Evolutionary conservation across 129 eudicot species (phyloP).

Genomic region (Apium graveolens): DNA sequence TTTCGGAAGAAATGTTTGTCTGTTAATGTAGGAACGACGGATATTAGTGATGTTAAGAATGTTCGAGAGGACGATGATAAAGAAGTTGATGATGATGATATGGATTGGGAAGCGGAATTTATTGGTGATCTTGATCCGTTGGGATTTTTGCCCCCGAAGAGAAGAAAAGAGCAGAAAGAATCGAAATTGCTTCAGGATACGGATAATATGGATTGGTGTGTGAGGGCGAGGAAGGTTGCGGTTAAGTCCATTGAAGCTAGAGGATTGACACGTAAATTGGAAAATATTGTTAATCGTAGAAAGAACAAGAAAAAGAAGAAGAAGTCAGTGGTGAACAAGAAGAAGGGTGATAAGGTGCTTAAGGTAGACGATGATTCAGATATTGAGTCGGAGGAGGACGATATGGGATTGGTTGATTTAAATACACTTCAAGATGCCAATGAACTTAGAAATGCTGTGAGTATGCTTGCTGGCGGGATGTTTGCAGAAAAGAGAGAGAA

Average conservation of each 20-base stretch:
- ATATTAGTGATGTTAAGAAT: conserved; percentile 22
- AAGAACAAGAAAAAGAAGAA: conserved; percentile 50
- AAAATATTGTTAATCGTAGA: conserved; percentile 34
- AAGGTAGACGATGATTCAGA: conserved; percentile 21
- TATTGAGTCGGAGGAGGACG: conserved; percentile 33
- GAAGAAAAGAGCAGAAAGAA: conserved; percentile 37
- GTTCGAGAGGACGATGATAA: conserved; percentile 38
- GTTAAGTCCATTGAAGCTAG: conserved; percentile 71
- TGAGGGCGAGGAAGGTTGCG: conserved; percentile 85
- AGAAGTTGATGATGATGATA: background rate
- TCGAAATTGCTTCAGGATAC: conserved; percentile 46
- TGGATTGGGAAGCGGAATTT: conserved; percentile 75
- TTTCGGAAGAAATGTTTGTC: conserved; percentile 7
- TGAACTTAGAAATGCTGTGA: conserved; percentile 32
- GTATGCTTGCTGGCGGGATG: conserved; percentile 74
- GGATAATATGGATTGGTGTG: conserved; percentile 76
- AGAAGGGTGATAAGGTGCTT: conserved; percentile 17
- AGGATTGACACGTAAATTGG: conserved; percentile 55
- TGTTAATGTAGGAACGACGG: conserved; percentile 24
- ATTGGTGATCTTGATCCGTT: conserved; percentile 44
- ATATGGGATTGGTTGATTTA: conserved; percentile 24
- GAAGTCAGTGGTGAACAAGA: conserved; percentile 16
- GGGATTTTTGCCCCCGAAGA: conserved; percentile 31
- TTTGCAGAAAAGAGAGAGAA: conserved; percentile 55
- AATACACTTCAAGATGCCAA: conserved; percentile 23